Evolutionary conservation across 108 stramenopile species (phyloP).

Genomic region (Stephanodiscus triporus): DNA sequence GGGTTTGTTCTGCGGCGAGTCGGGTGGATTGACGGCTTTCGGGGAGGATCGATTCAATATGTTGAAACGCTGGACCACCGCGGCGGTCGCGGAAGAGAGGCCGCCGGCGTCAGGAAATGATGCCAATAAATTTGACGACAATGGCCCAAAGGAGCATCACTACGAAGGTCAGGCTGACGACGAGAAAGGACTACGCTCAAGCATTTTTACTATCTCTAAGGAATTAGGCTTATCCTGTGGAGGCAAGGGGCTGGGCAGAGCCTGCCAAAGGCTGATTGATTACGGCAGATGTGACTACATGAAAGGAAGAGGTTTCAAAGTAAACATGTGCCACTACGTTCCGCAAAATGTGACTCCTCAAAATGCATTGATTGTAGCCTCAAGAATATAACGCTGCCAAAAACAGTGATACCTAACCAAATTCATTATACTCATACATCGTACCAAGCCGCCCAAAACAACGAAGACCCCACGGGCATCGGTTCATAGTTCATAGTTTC

Average conservation of each 20-base stretch:
- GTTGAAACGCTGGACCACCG: conserved; percentile 72
- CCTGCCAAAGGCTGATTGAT: conserved; percentile 85
- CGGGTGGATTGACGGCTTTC: conserved; percentile 54
- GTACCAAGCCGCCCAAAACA: not conserved
- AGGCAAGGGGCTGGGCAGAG: conserved; percentile 74
- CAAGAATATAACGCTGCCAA: not conserved
- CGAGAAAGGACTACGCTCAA: conserved; percentile 8
- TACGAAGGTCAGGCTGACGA: not conserved
- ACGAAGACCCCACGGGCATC: not conserved
- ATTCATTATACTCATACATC: not conserved
- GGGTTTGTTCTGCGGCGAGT: conserved; percentile 28
- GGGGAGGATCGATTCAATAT: conserved; percentile 73
- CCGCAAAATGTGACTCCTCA: conserved; percentile 69
- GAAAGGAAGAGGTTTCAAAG: conserved; percentile 25
- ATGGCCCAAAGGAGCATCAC: conserved; percentile 16
- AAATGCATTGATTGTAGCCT: conserved; percentile 67
- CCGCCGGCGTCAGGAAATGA: not conserved
- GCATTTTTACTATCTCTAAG: conserved; percentile 47
- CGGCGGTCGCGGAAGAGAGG: conserved; percentile 52
- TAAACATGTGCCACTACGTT: conserved; percentile 68
- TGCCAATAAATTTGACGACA: conserved; percentile 7
- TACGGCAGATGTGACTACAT: conserved; percentile 75
- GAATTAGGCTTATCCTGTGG: conserved; percentile 66
- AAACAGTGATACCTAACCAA: not conserved
- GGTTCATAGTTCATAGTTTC: not conserved